Evolutionary conservation across 148 eudicot species (phyloP).

Genomic region (Vaccinium myrtillus): DNA sequence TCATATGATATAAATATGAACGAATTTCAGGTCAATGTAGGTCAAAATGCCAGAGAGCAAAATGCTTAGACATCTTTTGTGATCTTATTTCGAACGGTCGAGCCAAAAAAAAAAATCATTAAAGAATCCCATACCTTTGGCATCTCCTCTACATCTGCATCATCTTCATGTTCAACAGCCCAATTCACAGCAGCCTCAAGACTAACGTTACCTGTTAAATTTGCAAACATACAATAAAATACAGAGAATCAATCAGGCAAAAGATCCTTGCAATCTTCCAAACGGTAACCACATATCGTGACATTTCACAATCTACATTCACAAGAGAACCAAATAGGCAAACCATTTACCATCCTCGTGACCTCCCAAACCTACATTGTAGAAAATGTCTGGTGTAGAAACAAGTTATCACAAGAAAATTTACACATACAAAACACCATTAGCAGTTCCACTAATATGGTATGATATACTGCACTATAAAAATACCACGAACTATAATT

Average conservation of each 20-base stretch:
- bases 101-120: too few species aligned
- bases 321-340: neutral
- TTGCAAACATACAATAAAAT: neutral
- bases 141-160: conserved; percentile 84
- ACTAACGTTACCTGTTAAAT: conserved; percentile 58
- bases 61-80: neutral
- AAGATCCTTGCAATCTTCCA: neutral
- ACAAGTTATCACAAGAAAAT: neutral
- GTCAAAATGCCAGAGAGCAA: neutral
- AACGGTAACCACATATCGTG: neutral
- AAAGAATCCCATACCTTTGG: conserved; percentile 56
- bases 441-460: neutral
- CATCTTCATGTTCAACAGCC: conserved; percentile 95
- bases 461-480: neutral
- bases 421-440: neutral
- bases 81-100: neutral
- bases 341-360: neutral
- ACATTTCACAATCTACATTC: neutral
- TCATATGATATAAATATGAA: neutral
- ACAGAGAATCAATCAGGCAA: neutral
- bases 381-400: neutral
- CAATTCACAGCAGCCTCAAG: conserved; percentile 90
- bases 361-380: neutral
- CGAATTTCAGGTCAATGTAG: neutral
- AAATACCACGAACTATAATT: neutral